A percentile compares a stretch with the other conserved stretches of the same genome.
These are phyloP conservation scores for Arachis monticola DNA, from an alignment of 331 rosid genomes.

Conservation along the genomic window DNA sequence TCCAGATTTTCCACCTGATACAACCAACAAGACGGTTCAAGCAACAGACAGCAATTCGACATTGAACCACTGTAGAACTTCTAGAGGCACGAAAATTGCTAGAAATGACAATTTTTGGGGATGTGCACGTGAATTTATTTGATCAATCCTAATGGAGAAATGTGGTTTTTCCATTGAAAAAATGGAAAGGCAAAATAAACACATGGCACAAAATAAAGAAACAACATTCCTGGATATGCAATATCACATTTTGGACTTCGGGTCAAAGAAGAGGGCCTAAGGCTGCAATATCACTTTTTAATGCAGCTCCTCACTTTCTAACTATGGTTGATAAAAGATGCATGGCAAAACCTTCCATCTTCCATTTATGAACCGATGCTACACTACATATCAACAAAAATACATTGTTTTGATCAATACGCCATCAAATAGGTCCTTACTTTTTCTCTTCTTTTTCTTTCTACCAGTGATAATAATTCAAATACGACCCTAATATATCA, in stretches of 20 bases:
- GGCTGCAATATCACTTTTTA: conserved; percentile 17
- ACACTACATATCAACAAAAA: background rate
- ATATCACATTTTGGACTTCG: background rate
- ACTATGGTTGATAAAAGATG: background rate
- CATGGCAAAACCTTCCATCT: conserved; percentile 12
- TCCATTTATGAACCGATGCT: conserved; percentile 3
- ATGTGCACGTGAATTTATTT: conserved; percentile 4
- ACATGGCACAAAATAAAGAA: conserved; percentile 12
- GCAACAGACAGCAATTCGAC: conserved; percentile 28
- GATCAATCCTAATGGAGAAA: background rate
- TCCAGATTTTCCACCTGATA: conserved; percentile 69
- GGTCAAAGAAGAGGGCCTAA: background rate
- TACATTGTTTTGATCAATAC: background rate
- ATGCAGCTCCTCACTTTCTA: conserved; percentile 21
- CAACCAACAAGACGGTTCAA: conserved; percentile 35
- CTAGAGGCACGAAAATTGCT: background rate
- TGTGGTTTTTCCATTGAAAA: background rate
- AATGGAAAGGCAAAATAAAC: conserved; percentile 9
- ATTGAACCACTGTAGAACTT: conserved; percentile 16
- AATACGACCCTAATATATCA: conserved; percentile 13
- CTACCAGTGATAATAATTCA: background rate
- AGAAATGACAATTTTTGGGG: conserved; percentile 9
- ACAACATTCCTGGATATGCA: conserved; percentile 28
- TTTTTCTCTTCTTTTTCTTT: background rate
- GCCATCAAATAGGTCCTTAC: background rate